Percentiles rank a stretch among this genome's conserved stretches.
These are phyloP conservation scores for Geranium brycei DNA, from an alignment of 345 rosid genomes.

Conservation along the genomic window DNA sequence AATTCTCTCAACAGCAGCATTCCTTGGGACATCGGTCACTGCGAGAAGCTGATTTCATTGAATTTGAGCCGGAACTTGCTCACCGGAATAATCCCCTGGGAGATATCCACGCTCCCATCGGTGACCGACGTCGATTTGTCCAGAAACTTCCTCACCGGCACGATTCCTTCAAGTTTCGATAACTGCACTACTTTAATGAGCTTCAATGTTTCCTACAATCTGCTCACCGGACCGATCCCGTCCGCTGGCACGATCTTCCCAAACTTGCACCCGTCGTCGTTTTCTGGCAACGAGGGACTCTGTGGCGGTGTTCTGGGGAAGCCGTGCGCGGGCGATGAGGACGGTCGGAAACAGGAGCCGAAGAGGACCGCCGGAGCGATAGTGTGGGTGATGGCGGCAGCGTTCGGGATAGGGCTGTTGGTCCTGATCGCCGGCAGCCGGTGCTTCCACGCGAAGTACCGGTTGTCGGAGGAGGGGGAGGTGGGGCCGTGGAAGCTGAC, in stretches of 20 bases:
- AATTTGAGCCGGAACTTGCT: conserved; percentile 59
- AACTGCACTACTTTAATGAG: conserved; percentile 63
- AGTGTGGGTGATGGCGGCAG: conserved; percentile 83
- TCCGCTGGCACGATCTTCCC: conserved; percentile 46
- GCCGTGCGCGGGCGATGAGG: conserved; percentile 43
- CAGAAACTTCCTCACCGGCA: conserved; percentile 56
- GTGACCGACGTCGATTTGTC: conserved; percentile 76
- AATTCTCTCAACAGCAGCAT: conserved; percentile 57
- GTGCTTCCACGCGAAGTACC: conserved; percentile 52
- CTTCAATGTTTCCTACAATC: conserved; percentile 69
- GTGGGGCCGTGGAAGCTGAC: conserved; percentile 85
- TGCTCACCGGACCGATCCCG: conserved; percentile 66
- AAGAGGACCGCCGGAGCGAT: conserved; percentile 65
- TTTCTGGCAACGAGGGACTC: conserved; percentile 56
- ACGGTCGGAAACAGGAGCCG: conserved; percentile 29
- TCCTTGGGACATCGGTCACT: conserved; percentile 73
- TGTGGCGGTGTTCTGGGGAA: conserved; percentile 52
- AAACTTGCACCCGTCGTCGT: conserved; percentile 71
- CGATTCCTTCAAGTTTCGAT: conserved; percentile 70
- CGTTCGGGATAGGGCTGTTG: conserved; percentile 60
- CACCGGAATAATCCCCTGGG: conserved; percentile 78
- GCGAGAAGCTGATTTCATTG: conserved; percentile 64
- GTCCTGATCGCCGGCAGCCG: conserved; percentile 71
- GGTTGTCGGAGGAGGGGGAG: conserved; percentile 31
- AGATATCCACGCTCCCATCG: conserved; percentile 58